Base-by-base conservation (phyloP, 768 basidiomycete species). In the Lanmaoa pseudosensibilis region DNA sequence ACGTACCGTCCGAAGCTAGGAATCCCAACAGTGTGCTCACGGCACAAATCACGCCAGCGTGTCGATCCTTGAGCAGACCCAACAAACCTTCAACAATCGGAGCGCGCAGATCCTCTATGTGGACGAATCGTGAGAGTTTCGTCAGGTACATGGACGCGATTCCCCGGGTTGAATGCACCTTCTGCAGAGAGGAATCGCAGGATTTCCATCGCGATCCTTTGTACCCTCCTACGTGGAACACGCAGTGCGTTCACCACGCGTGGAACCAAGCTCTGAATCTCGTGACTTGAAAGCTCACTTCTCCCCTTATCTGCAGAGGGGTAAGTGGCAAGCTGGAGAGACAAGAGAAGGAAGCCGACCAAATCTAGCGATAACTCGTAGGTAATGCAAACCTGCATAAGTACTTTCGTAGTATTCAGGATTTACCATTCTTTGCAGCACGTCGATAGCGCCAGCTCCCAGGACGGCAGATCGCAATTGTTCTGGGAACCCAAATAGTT, bases 351-450 rank as follows among this genome's bases (percentile, higher is more conserved):
- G 1, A 12, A 13, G n/a, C 62, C 15, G 7, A 69, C 68, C 65
- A 12, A 63, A 58, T 55, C 54, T 36, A 46, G 61, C 57, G 21
- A 71, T 30, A 0, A 56, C 33, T 5, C 60, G 69, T 2, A 70
- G 45, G 39, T 70, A 70, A 34, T 69, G 62, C 44, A 70, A 50
- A 5, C 61, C 61, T 5, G 67, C 65, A 16, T 63, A 61, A 2
- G 44, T 50, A 2, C 41, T 51, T 32, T 58, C 58, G 32, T 58
- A 46, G 1, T 41, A 23, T 41, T 37, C 54, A 12, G 48, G 34
- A 16, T 46, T 37, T 5, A 70, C 38, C 65, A 70, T 69, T 12
- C 37, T 37, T 10, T 46, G 39, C 16, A 70, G 36, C 8, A 40
- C 55, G 5, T 45, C 41, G 39, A 70, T 46, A 10, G 60, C 55